Evolutionary conservation across 148 eudicot genomes (phyloP).

Genomic region (Heliosperma pusillum): DNA sequence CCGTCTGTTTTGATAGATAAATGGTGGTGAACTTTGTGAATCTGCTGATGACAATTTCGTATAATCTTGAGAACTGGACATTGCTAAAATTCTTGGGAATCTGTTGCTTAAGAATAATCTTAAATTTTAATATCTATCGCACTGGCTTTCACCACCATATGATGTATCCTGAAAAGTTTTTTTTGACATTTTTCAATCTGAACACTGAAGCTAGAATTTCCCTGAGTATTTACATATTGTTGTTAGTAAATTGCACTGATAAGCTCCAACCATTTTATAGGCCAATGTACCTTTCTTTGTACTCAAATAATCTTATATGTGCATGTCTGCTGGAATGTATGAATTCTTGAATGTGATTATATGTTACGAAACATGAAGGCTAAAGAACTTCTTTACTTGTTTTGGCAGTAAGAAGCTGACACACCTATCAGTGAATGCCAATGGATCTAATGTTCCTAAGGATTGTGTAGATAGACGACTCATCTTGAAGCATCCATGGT

Average conservation of each 20-base stretch:
- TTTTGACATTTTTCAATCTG: neutral
- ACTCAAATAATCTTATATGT: neutral
- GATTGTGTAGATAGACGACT: slow-evolving; percentile 62
- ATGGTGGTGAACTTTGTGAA: neutral
- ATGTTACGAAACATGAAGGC: neutral
- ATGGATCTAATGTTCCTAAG: slow-evolving; percentile 72
- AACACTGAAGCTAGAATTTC: neutral
- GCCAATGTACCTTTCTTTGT: neutral
- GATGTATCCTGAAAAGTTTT: neutral
- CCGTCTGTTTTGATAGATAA: neutral
- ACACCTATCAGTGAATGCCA: slow-evolving; percentile 76
- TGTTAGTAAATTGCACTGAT: neutral
- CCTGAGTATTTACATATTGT: neutral
- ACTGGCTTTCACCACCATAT: neutral
- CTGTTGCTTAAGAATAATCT: neutral
- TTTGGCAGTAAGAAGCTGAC: slow-evolving; percentile 70
- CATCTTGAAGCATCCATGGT: slow-evolving; percentile 67
- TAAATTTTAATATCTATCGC: neutral
- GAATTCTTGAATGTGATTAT: neutral
- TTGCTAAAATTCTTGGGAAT: slow-evolving; percentile 1
- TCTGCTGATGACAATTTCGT: neutral
- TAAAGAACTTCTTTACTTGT: neutral
- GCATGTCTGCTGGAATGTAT: neutral
- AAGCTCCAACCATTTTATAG: neutral
- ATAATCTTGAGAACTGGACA: neutral